Evolutionary conservation across 2,329 filamentous ascomycete genomes (phyloP).

Genomic region (Colletotrichum sp.): DNA sequence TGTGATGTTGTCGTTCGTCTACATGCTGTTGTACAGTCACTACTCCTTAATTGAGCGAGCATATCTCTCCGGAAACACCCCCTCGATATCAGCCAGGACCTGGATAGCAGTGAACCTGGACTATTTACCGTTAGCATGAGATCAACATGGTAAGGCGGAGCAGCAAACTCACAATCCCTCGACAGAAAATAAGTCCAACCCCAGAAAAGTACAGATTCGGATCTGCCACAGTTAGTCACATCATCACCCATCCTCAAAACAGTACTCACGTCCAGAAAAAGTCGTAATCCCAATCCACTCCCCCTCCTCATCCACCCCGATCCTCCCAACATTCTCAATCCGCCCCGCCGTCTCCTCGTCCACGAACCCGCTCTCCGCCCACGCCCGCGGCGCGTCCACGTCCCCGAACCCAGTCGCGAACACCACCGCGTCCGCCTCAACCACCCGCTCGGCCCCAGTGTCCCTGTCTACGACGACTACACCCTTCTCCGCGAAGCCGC

Average conservation of each 20-base stretch:
- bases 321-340: background rate
- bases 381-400: constrained; percentile 35
- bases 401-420: constrained; percentile 46
- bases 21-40: background rate
- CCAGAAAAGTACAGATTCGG: constrained; percentile 12
- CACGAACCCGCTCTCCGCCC: constrained; percentile 16
- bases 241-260: too few relatives aligned
- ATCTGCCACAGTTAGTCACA: background rate
- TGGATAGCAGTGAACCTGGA: background rate
- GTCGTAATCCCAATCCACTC: background rate
- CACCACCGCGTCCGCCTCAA: constrained; percentile 46
- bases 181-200: background rate
- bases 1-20: background rate
- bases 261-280: constrained; percentile 8
- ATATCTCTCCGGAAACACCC: constrained; percentile 2
- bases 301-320: constrained; percentile 5
- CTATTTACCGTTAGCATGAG: background rate
- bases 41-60: background rate
- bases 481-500: constrained; percentile 30
- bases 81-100: background rate
- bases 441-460: background rate
- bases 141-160: background rate
- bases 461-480: constrained; percentile 30
- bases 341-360: background rate
- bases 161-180: background rate